A percentile compares a stretch with the other conserved stretches of the same genome.
phyloP scores from a whole-genome alignment of 768 basidiomycete genomes.

The Cyclocybe aegerita region DNA sequence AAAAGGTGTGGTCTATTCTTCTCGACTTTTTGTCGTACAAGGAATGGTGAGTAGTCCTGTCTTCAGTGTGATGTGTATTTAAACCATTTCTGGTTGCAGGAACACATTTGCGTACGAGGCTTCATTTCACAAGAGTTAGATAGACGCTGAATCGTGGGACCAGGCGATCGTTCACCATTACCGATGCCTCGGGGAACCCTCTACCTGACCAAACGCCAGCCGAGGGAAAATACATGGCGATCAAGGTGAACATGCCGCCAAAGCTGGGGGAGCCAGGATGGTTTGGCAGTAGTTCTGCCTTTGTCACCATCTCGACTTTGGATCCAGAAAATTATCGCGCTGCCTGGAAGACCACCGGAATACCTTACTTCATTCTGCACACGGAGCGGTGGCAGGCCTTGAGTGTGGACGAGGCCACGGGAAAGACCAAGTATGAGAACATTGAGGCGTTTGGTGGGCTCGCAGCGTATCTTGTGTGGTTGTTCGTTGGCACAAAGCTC shows the following conservation, averaged over 20 bases:
- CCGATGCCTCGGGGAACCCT: slow-evolving; percentile 36
- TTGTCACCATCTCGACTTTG: slow-evolving; percentile 45
- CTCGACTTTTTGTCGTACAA: slow-evolving; percentile 61
- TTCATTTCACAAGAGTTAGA: not conserved
- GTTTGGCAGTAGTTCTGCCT: slow-evolving; percentile 37
- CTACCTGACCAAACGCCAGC: slow-evolving; percentile 48
- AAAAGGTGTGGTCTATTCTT: slow-evolving; percentile 61
- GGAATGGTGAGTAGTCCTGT: slow-evolving; percentile 46
- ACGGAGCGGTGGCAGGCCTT: slow-evolving; percentile 68
- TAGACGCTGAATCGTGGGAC: not conserved
- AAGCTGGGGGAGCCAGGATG: slow-evolving; percentile 44
- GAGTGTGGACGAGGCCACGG: slow-evolving; percentile 44
- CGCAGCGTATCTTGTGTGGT: slow-evolving; percentile 51
- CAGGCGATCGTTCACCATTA: slow-evolving; percentile 51
- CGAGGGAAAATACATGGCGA: slow-evolving; percentile 46
- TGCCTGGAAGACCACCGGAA: slow-evolving; percentile 48
- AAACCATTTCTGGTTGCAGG: slow-evolving; percentile 33
- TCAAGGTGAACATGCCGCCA: slow-evolving; percentile 63
- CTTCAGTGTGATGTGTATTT: not conserved
- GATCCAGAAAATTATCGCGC: slow-evolving; percentile 56
- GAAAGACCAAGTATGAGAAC: slow-evolving; percentile 63
- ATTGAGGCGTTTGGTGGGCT: slow-evolving; percentile 59
- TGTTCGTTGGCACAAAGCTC: slow-evolving; percentile 42
- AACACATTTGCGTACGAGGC: slow-evolving; percentile 63
- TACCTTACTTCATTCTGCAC: slow-evolving; percentile 47